Evolutionary conservation across 306 rosid species (phyloP), one percentile per base, ranked within the genome.

Genomic region (cucumber (Cucumis sativus)): DNA sequence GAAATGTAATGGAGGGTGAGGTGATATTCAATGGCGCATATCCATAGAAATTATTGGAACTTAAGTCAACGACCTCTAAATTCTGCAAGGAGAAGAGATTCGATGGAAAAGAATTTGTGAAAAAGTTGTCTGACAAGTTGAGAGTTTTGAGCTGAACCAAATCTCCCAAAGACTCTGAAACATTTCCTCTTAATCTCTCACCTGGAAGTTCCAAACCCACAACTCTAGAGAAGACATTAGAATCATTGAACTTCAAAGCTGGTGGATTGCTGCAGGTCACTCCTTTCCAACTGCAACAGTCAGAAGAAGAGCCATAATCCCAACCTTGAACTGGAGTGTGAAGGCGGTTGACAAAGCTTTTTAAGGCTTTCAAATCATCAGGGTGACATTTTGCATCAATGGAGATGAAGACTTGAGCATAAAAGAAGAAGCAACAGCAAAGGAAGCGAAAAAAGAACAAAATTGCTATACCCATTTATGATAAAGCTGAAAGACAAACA

Each of bases 281-380:
- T n/a, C 87, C 89, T 66, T 33, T 43, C 89, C 87, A 86, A 25
- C 15, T 28, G 61, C 89, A 86, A 80, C 89, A 86, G 61, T 86
- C 58, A 60, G 69, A 18, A 35, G 89, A 76, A 21, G 5, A 52
- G 20, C 57, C n/a, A 69, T 6, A 6, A 17, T 45, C 75, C 75
- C 75, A 69, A 23, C 57, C 75, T 69, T 41, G 57, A 69, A 69
- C 39, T 5, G 57, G 39, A 6, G 75, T 11, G 57, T 10, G 5
- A 21, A 69, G 57, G 75, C 39, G 20, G 11, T 43, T 23, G 37
- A 23, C 18, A 25, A 69, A 69, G 55, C 52, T 66, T 39, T 40
- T 66, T 33, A 66, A 39, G 73, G 73, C 73, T 66, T 66, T 66
- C 30, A 66, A 40, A 39, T 66, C 73, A 66, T 8, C 73, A 66